Evolutionary conservation across 345 rosid species (phyloP), one percentile per base, ranked within the genome.

Genomic region (Hibiscus syriacus): DNA sequence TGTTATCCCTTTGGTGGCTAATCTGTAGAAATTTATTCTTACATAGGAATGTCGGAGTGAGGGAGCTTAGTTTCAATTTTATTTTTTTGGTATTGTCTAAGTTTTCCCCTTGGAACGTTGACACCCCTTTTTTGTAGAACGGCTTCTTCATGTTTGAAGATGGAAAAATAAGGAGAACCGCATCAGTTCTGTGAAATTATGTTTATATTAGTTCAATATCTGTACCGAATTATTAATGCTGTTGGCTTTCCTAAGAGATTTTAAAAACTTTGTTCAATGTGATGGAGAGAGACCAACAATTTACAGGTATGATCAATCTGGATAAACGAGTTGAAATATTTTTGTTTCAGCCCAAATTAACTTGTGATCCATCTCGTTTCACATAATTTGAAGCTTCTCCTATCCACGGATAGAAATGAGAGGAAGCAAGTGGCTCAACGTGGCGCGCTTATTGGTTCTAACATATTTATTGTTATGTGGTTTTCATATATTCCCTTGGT

Each of bases 1-100:
- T 69, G 82, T 68, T 79, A 80, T 75, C 74, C 69, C 69, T 68
- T 69, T 77, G 71, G 74, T 76, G 84, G 92, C 79, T 30, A 46
- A 78, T 78, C 64, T 58, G 69, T 71, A 62, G 26, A 56, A 56
- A 55, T 63, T 73, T 76, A 53, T n/a, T 61, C 72, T 75, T 80
- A 72, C 54, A 70, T 56, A 73, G 75, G 72, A 68, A 60, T 65
- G 67, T 26, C 58, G 71, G 71, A 59, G 20, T 19, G 23, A 30
- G 71, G 71, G 66, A 66, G 74, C 66, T 30, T 75, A 53, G 76
- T 61, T 50, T 64, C 34, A 48, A 56, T 27, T 48, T 20, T n/a
- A n/a, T n/a, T 9, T 3, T 43, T 62, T 69, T 49, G 63, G 25
- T 34, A 14, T 26, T 9, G 6, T 29, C n/a, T n/a, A n/a, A n/a